Conservation (phyloP, 2,329 filamentous ascomycete genomes). For the Trichoderma simmonsii region DNA sequence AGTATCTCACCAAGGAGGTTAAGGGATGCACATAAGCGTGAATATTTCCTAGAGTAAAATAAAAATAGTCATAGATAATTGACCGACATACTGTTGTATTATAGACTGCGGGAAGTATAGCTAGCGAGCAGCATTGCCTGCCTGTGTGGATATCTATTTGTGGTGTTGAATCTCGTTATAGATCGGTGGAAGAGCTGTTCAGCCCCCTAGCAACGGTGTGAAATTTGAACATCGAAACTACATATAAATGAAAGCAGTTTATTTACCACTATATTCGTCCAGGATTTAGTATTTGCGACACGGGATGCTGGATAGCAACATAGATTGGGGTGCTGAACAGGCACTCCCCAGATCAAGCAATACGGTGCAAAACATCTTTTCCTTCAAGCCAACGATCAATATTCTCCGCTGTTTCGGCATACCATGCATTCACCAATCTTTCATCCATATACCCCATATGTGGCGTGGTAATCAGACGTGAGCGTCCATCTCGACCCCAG, state of each 20-base stretch:
- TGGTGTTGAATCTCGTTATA: too few species aligned
- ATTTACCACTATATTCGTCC: background rate
- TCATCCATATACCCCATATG: slow-evolving; percentile 74
- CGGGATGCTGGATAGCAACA: background rate
- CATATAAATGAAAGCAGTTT: background rate
- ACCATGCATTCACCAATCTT: slow-evolving; percentile 62
- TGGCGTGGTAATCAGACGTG: slow-evolving; percentile 62
- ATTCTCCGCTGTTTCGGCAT: slow-evolving; percentile 63
- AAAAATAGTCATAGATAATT: too few species aligned
- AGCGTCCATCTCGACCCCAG: slow-evolving; percentile 48
- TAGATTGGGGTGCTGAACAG: background rate
- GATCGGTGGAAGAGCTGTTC: too few species aligned
- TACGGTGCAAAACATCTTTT: slow-evolving; percentile 21
- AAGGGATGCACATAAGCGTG: background rate
- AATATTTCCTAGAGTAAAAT: background rate
- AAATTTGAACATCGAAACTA: background rate
- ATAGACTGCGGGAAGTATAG: background rate
- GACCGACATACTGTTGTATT: background rate
- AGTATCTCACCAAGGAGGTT: background rate
- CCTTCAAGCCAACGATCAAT: slow-evolving; percentile 49
- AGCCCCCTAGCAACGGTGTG: too few species aligned
- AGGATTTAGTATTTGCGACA: background rate
- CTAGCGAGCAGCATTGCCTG: too few species aligned
- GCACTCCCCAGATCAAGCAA: background rate
- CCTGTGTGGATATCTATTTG: background rate